Base-by-base conservation (phyloP, 2,329 filamentous ascomycete genomes). In the Botrytis medusae region DNA sequence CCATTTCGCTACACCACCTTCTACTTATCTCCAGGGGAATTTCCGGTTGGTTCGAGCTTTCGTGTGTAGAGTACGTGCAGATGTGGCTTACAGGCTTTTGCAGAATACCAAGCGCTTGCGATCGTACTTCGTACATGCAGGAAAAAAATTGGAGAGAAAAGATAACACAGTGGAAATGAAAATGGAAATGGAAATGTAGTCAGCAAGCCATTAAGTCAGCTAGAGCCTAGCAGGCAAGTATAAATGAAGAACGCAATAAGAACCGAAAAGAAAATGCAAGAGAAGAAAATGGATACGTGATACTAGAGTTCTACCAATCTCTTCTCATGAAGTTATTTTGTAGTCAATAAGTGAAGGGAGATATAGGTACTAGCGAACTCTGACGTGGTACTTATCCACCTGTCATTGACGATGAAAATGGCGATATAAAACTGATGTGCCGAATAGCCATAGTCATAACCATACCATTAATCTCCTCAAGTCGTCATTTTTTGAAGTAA, bases 371-470 rank as follows among this genome's bases (percentile, higher is more conserved):
- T 68, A 68, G 46, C 25, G 29, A 57, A 51, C 34, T 57, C 48
- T 68, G 64, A 68, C 48, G 48, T 68, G 64, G 64, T 68, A 68
- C 25, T 48, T 57, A 68, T n/a, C 48, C 48, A 68, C 64, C 46
- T 32, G 46, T 32, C 14, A 48, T 67, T 67, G 32, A 37, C 16
- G 32, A n/a, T n/a, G 22, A 54, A 34, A 25, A 37, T 65, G 18
- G 37, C 46, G 34, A 40, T 40, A 29, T 29, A 51, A 37, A 20
- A 25, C 25, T n/a, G 34, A 68, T 29, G 64, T 68, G 64, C 48
- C 64, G 64, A 7, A 54, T 40, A 54, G 25, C 51, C 51, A 54
- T 29, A 40, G 14, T 12, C 48, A 51, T 51, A n/a, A 51, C 34
- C 14, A 29, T 57, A 51, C 37, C 40, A 37, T 22, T 54, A 54